phyloP scores from a whole-genome alignment of 2,329 filamentous ascomycete species.

The Aureobasidium zeae region DNA sequence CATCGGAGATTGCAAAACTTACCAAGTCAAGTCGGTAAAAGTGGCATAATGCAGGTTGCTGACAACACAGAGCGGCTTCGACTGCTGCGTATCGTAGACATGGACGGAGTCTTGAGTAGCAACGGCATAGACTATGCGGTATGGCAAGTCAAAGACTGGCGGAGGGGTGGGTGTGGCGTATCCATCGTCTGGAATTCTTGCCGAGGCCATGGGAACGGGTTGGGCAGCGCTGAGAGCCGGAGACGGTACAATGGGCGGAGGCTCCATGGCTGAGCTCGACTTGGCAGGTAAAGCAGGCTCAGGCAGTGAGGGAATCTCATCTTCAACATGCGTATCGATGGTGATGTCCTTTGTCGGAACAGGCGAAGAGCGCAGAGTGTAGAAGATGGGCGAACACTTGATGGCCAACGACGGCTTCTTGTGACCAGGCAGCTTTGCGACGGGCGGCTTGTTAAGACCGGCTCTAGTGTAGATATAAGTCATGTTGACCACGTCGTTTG shows the following conservation, averaged over 20 bases:
- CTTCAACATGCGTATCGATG: slow-evolving; percentile 83
- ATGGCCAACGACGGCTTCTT: slow-evolving; percentile 97
- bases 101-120: slow-evolving; percentile 93
- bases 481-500: slow-evolving; percentile 80
- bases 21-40: slow-evolving; percentile 95
- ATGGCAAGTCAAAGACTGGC: slow-evolving; percentile 73
- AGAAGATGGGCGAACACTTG: slow-evolving; percentile 83
- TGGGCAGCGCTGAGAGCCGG: slow-evolving; percentile 37
- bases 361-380: slow-evolving; percentile 62
- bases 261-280: slow-evolving; percentile 66
- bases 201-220: slow-evolving; percentile 43
- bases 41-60: slow-evolving; percentile 97
- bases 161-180: slow-evolving; percentile 44
- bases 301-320: slow-evolving; percentile 71
- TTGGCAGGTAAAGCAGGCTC: slow-evolving; percentile 59
- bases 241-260: slow-evolving; percentile 55
- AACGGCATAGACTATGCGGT: slow-evolving; percentile 92
- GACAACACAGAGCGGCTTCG: slow-evolving; percentile 84
- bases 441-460: slow-evolving; percentile 90
- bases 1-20: no score
- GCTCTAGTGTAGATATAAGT: slow-evolving; percentile 97
- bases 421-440: slow-evolving; percentile 89
- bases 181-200: slow-evolving; percentile 44
- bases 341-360: slow-evolving; percentile 78
- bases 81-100: slow-evolving; percentile 94